Percentiles rank a stretch among this genome's conserved stretches.
These are phyloP conservation scores for Trifolium fragiferum DNA, from an alignment of 306 rosid species.

Conservation along the genomic window DNA sequence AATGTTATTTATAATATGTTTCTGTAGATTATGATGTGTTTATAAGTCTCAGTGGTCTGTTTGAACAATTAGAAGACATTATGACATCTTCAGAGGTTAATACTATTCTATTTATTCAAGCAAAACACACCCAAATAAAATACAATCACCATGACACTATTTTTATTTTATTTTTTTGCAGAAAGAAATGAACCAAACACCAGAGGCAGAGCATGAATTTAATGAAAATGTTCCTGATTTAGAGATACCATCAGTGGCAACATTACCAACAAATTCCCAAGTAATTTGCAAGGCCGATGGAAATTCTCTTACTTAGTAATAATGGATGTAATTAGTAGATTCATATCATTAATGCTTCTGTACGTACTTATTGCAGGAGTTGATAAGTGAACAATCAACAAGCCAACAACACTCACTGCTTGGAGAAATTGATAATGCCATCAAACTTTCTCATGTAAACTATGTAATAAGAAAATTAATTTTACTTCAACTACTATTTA, in stretches of 20 bases:
- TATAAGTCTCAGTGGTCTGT: fast-evolving
- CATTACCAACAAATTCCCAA: neutral
- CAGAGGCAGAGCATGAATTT: neutral
- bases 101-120: neutral
- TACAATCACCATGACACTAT: neutral
- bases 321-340: neutral
- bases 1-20: neutral
- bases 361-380: neutral
- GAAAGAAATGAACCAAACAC: neutral
- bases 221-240: neutral
- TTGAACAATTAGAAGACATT: neutral
- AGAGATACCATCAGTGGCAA: neutral
- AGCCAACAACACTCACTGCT: neutral
- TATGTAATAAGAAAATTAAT: neutral
- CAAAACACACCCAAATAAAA: neutral
- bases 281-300: neutral
- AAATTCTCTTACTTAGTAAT: neutral
- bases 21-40: fast-evolving
- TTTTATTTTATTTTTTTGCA: neutral
- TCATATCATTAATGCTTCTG: neutral
- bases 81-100: neutral
- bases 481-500: neutral
- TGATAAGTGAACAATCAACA: neutral
- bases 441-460: neutral
- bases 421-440: neutral